Percentiles rank a stretch among this genome's conserved stretches.
phyloP scores from a whole-genome alignment of 179 eudicot species.

The Vitellaria paradoxa region DNA sequence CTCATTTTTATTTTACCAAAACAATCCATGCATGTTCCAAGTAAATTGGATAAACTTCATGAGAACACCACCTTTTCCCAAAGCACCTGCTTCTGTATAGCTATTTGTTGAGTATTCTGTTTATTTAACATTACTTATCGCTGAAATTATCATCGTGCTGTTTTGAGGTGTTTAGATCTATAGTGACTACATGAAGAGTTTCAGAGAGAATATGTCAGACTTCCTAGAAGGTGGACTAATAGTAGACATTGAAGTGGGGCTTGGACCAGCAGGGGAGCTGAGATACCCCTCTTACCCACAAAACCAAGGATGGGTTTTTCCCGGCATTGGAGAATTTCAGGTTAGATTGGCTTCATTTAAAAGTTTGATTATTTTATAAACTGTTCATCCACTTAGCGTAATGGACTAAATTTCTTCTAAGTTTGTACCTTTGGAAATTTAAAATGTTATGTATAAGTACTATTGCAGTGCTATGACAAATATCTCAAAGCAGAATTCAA shows the following conservation, averaged over 20 bases:
- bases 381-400: not conserved
- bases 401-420: not conserved
- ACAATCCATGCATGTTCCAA: too few relatives aligned
- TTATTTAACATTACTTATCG: not conserved
- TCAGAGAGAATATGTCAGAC: conserved; percentile 70
- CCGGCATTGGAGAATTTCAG: conserved; percentile 95
- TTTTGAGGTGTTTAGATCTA: conserved; percentile 47
- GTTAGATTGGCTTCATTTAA: conserved; percentile 23
- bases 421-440: not conserved
- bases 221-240: conserved; percentile 51
- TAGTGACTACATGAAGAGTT: conserved; percentile 79
- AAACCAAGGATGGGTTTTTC: conserved; percentile 78
- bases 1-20: too few relatives aligned
- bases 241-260: conserved; percentile 75
- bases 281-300: conserved; percentile 80
- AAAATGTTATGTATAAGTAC: not conserved
- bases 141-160: not conserved
- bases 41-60: too few relatives aligned
- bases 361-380: not conserved
- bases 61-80: too few relatives aligned
- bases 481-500: conserved; percentile 63
- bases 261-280: conserved; percentile 83
- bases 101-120: too few relatives aligned
- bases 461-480: conserved; percentile 79
- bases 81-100: too few relatives aligned